These are phyloP conservation scores for Amanita molliuscula DNA, from an alignment of 768 basidiomycete genomes.

Conservation along the genomic window DNA sequence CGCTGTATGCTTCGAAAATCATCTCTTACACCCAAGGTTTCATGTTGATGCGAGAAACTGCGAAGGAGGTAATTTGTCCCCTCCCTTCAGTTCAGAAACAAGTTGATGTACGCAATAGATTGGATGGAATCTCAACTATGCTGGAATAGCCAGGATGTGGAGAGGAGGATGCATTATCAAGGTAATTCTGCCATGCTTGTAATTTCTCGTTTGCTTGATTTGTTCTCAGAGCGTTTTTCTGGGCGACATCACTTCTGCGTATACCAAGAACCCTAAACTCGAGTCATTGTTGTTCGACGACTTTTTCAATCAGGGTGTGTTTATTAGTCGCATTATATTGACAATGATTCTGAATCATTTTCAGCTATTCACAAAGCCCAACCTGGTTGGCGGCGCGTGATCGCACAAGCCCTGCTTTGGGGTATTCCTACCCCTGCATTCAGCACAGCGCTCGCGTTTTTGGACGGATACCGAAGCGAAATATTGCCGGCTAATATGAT, in stretches of 20 bases:
- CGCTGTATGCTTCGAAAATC: constrained; percentile 98
- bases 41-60: constrained; percentile 98
- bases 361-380: constrained; percentile 87
- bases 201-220: neutral
- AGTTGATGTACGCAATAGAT: constrained; percentile 31
- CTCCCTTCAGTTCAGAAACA: neutral
- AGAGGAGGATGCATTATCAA: constrained; percentile 99
- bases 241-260: constrained; percentile 85
- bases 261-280: constrained; percentile 71
- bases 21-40: constrained; percentile 99
- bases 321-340: neutral
- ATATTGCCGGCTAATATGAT: constrained; percentile 89
- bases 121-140: constrained; percentile 91
- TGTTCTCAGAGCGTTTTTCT: constrained; percentile 73
- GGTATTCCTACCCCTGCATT: constrained; percentile 97
- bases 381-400: constrained; percentile 95
- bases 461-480: constrained; percentile 97
- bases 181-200: constrained; percentile 23
- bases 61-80: constrained; percentile 58
- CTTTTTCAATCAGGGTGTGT: constrained; percentile 89
- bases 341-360: constrained; percentile 6
- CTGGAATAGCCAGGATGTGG: constrained; percentile 99
- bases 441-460: constrained; percentile 96
- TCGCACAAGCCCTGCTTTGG: constrained; percentile 95
- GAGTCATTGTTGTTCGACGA: constrained; percentile 93